Conservation (phyloP, 371 early-diverging fungal genomes). For the Mortierella polycephala region DNA sequence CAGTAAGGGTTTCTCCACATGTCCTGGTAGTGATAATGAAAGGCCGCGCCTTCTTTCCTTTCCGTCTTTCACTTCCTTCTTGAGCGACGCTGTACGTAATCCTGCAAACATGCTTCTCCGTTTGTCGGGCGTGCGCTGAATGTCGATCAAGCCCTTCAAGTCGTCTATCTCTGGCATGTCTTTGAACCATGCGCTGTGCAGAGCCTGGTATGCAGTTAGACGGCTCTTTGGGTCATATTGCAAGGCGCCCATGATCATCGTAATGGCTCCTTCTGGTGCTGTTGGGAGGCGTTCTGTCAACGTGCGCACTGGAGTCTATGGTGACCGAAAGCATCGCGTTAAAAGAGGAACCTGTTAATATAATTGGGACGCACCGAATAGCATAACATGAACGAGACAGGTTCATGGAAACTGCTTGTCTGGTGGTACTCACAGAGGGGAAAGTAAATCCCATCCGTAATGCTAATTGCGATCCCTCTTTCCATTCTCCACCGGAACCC, state of each 20-base stretch:
- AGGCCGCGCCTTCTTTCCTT: slow-evolving; percentile 17
- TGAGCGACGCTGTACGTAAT: slow-evolving; percentile 15
- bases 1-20: slow-evolving; percentile 4
- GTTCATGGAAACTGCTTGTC: neutral
- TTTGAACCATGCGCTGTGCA: slow-evolving; percentile 77
- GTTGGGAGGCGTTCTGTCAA: slow-evolving; percentile 70
- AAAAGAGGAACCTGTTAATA: neutral
- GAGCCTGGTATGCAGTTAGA: slow-evolving; percentile 78
- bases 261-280: slow-evolving; percentile 72
- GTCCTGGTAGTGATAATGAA: slow-evolving; percentile 2
- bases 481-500: slow-evolving; percentile 46
- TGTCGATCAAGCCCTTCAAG: slow-evolving; percentile 26
- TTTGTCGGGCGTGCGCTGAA: slow-evolving; percentile 43
- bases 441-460: slow-evolving; percentile 32
- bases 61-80: slow-evolving; percentile 32
- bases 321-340: neutral
- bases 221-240: slow-evolving; percentile 89
- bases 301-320: slow-evolving; percentile 59
- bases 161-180: slow-evolving; percentile 48
- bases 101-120: slow-evolving; percentile 48
- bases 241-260: slow-evolving; percentile 84
- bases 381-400: neutral
- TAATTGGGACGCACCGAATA: too few species aligned
- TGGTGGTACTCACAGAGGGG: slow-evolving; percentile 23
- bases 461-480: slow-evolving; percentile 34